These are phyloP conservation scores for Suhomyces faveliae DNA, from an alignment of 805 yeast species.

Conservation along the genomic window DNA sequence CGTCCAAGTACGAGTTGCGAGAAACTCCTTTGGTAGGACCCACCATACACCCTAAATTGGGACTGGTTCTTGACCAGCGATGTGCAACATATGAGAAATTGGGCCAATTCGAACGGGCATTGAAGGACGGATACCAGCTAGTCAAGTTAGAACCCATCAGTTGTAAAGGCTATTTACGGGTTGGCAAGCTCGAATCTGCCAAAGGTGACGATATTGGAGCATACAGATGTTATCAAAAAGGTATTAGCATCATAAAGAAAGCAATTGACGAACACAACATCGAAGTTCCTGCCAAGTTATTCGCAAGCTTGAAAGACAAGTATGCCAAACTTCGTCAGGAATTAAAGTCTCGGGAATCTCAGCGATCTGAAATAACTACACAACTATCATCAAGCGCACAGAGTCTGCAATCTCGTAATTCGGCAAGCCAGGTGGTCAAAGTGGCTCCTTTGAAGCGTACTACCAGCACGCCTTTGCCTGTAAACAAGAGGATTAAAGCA, in stretches of 20 bases:
- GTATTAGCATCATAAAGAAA: conserved; percentile 34
- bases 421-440: neutral
- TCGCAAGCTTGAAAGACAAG: conserved; percentile 22
- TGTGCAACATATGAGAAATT: conserved; percentile 51
- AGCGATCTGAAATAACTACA: neutral
- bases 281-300: conserved; percentile 32
- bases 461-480: neutral
- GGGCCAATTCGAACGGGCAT: conserved; percentile 28
- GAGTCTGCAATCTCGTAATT: neutral
- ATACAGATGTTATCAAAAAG: conserved; percentile 34
- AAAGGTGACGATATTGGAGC: conserved; percentile 33
- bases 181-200: conserved; percentile 33
- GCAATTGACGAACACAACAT: conserved; percentile 28
- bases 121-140: conserved; percentile 36
- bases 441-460: conserved; percentile 20
- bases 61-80: conserved; percentile 41
- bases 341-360: conserved; percentile 15
- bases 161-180: conserved; percentile 50
- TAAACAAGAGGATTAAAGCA: neutral
- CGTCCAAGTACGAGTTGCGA: conserved; percentile 17
- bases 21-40: conserved; percentile 30
- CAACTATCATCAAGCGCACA: neutral
- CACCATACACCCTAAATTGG: conserved; percentile 35
- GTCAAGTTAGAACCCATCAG: conserved; percentile 41
- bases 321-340: conserved; percentile 21